These are phyloP conservation scores for Gonapodya prolifera DNA, from an alignment of 192 early-diverging fungal species.

Conservation along the genomic window DNA sequence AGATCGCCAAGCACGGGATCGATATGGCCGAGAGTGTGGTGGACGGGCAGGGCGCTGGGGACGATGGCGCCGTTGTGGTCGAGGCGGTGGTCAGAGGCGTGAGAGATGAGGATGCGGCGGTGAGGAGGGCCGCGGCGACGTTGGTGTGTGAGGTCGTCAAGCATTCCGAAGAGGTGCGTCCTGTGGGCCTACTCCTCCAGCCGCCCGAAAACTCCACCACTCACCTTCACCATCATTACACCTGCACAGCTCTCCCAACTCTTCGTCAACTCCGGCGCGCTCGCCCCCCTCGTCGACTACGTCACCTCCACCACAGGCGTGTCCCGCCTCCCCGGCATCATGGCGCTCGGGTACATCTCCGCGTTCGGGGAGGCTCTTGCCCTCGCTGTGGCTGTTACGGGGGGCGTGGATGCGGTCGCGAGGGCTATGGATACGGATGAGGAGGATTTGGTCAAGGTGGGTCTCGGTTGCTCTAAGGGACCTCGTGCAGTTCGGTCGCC, in stretches of 20 bases:
- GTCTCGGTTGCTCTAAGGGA: neutral
- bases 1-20: constrained; percentile 43
- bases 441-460: constrained; percentile 42
- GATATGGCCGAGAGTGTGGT: constrained; percentile 45
- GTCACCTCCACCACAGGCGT: constrained; percentile 31
- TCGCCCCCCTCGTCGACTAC: constrained; percentile 43
- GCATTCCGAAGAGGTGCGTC: constrained; percentile 39
- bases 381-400: constrained; percentile 40
- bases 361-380: constrained; percentile 47
- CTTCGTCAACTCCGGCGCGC: constrained; percentile 41
- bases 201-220: neutral
- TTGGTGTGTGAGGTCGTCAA: constrained; percentile 46
- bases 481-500: too few relatives aligned
- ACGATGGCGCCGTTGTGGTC: too few relatives aligned
- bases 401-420: constrained; percentile 32
- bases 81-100: constrained; percentile 33
- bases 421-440: constrained; percentile 31
- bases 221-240: too few relatives aligned
- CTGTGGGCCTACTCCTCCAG: neutral
- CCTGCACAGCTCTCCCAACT: constrained; percentile 34
- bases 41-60: constrained; percentile 41
- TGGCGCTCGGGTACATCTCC: constrained; percentile 45
- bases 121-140: constrained; percentile 37
- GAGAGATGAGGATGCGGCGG: constrained; percentile 34
- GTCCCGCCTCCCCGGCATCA: constrained; percentile 39